These are phyloP conservation scores for Mycothermus thermophilus DNA, from an alignment of 495 filamentous ascomycete genomes.

Conservation along the genomic window DNA sequence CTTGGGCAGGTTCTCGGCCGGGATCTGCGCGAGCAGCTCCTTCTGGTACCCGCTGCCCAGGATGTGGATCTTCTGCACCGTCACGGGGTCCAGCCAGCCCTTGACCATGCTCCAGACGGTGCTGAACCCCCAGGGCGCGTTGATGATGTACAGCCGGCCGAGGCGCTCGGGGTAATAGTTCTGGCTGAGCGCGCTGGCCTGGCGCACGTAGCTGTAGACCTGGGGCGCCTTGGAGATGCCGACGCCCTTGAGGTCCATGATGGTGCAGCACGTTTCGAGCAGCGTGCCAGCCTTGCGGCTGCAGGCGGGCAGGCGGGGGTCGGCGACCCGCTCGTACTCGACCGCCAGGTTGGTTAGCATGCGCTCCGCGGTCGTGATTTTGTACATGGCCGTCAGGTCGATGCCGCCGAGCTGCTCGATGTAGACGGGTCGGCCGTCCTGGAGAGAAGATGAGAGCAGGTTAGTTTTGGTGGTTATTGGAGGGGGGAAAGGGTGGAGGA, in stretches of 20 bases:
- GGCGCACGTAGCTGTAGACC: slow-evolving; percentile 58
- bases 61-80: slow-evolving; percentile 89
- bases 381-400: slow-evolving; percentile 74
- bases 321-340: slow-evolving; percentile 91
- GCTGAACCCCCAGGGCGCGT: slow-evolving; percentile 89
- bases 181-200: slow-evolving; percentile 57
- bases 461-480: background rate
- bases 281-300: slow-evolving; percentile 80
- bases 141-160: slow-evolving; percentile 83
- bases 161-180: slow-evolving; percentile 98
- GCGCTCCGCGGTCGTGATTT: slow-evolving; percentile 77
- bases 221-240: slow-evolving; percentile 63
- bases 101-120: slow-evolving; percentile 73
- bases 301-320: slow-evolving; percentile 89
- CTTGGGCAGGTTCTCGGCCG: slow-evolving; percentile 78
- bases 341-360: slow-evolving; percentile 93
- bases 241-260: slow-evolving; percentile 94
- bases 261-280: slow-evolving; percentile 91
- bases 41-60: slow-evolving; percentile 68
- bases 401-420: slow-evolving; percentile 94
- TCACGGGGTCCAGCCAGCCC: slow-evolving; percentile 88
- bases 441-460: background rate
- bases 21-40: slow-evolving; percentile 72
- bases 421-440: slow-evolving; percentile 96
- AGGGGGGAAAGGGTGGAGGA: background rate